Evolutionary conservation across 1,284 basidiomycete genomes (phyloP), one percentile per base, ranked within the genome.

Genomic region (Agroathelia rolfsii): DNA sequence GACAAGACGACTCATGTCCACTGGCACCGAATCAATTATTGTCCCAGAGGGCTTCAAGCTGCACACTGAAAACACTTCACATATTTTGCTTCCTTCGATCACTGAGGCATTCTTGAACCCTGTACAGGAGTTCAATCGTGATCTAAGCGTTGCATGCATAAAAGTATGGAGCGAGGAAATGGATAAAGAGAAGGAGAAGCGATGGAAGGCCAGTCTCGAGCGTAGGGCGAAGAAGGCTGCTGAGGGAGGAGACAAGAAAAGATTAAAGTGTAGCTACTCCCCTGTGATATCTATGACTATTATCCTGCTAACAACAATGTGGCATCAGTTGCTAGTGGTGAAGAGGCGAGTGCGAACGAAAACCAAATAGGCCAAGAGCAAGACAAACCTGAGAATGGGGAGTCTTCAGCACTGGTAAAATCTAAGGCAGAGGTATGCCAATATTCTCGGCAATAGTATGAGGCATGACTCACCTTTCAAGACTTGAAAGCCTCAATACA

Each of bases 51-150:
- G 82, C 16, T 84, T 78, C 57, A 72, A 67, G 6, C 65, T 90
- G 30, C 84, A 92, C 58, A 82, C 78, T 6, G 90, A 95, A 62
- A 85, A 86, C 48, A 80, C 72, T 2, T 78, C 89, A 1, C 78
- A 78, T 46, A 85, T 94, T 47, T 69, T 94, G 36, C 64, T 90
- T 7, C 78, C 82, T 1, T 67, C 77, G 28, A 62, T 61, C 35
- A 77, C 86, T 48, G 79, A 84, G 41, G 84, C 89, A 1, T 99
- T 99, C 59, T 63, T 98, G 38, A 99, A 99, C 52, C 94, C 95
- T 2, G 86, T 97, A 5, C 94, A 99, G 51, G 90, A 99, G 56
- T 99, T 96, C 67, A 99, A 99, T 59, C 72, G 95, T 26, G 94
- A 98, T 58, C 58, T 92, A 34, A 90, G 85, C 42, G 81, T 95